A percentile compares a stretch with the other conserved stretches of the same genome.
Evolutionary conservation across 768 basidiomycete genomes (phyloP).

Genomic region (Tricholoma sp.): DNA sequence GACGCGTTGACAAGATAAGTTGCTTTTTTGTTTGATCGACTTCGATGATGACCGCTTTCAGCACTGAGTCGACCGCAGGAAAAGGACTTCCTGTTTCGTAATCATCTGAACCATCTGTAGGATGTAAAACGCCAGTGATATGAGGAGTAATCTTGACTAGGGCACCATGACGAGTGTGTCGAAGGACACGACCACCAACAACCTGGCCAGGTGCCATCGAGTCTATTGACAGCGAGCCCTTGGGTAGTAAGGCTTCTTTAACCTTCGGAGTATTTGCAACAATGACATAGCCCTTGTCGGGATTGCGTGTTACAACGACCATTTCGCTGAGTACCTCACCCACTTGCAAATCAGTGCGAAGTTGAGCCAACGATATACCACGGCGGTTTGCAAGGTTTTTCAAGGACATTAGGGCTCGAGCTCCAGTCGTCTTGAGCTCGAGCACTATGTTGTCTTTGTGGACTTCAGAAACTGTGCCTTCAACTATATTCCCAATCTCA

Average conservation of each 20-base stretch:
- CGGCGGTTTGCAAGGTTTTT: slow-evolving; percentile 84
- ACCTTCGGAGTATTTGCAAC: slow-evolving; percentile 70
- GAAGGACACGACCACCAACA: slow-evolving; percentile 75
- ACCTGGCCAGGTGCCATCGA: slow-evolving; percentile 66
- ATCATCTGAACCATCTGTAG: slow-evolving; percentile 80
- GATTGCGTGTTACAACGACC: slow-evolving; percentile 84
- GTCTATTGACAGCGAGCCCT: slow-evolving; percentile 57
- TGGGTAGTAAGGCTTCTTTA: slow-evolving; percentile 42
- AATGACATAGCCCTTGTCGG: slow-evolving; percentile 82
- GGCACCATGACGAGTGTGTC: slow-evolving; percentile 66
- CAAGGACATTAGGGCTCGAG: slow-evolving; percentile 81
- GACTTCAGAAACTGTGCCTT: slow-evolving; percentile 70
- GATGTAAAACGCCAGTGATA: slow-evolving; percentile 74
- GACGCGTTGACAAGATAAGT: slow-evolving; percentile 76
- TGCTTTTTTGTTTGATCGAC: slow-evolving; percentile 65
- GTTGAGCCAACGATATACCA: slow-evolving; percentile 55
- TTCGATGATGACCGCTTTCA: slow-evolving; percentile 67
- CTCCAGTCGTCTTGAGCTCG: slow-evolving; percentile 60
- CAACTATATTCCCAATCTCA: slow-evolving; percentile 70
- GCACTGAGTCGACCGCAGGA: slow-evolving; percentile 57
- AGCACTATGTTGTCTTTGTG: slow-evolving; percentile 84
- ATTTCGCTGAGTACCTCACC: slow-evolving; percentile 74
- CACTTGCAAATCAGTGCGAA: slow-evolving; percentile 54
- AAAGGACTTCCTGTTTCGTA: slow-evolving; percentile 55
- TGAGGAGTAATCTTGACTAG: slow-evolving; percentile 70